Evolutionary conservation across 78 protist species (phyloP), one percentile per base, ranked within the genome.

Genomic region (Chrysochromulina parva): DNA sequence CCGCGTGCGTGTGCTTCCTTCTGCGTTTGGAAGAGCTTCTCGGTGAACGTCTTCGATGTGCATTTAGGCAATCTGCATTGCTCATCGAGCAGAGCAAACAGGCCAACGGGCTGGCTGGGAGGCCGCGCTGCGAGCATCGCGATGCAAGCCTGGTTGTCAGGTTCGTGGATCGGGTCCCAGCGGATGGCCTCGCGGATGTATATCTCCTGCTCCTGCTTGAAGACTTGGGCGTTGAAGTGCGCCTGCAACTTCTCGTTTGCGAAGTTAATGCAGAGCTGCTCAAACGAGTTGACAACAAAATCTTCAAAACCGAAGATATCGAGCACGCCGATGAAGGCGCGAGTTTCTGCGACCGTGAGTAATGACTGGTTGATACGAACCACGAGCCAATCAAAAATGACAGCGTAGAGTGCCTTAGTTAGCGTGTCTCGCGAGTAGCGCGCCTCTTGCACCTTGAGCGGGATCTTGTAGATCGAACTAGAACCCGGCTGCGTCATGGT

Each of bases 221-320:
- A 95, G n/a, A 95, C 90, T 47, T 91, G 65, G 48, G 78, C 84
- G 65, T 87, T 93, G 91, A 96, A 97, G 69, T 92, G 93, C 67
- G 88, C 91, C 86, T 97, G 99, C 66, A 96, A 90, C 74, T 85
- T 93, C 76, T 95, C 97, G 89, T 96, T 96, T 22, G 96, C 95
- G 55, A 95, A 94, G 69, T 95, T 96, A 84, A 96, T 97, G 85
- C 98, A 97, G 59, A 97, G 94, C 82, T 97, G 98, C 89, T 97
- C 97, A 86, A 97, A 96, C 20, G 95, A 92, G 91, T 96, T 96
- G 16, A 11, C 58, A 53, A 19, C 52, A 80, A 92, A 92, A 3
- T 47, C 17, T 85, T 92, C 94, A 62, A 92, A 92, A 9, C 94
- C 94, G 52, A 92, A 92, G 58, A 92, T 92, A 16, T 92, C 94